Conservation (phyloP, 768 basidiomycete genomes). For the Russula vinacea region DNA sequence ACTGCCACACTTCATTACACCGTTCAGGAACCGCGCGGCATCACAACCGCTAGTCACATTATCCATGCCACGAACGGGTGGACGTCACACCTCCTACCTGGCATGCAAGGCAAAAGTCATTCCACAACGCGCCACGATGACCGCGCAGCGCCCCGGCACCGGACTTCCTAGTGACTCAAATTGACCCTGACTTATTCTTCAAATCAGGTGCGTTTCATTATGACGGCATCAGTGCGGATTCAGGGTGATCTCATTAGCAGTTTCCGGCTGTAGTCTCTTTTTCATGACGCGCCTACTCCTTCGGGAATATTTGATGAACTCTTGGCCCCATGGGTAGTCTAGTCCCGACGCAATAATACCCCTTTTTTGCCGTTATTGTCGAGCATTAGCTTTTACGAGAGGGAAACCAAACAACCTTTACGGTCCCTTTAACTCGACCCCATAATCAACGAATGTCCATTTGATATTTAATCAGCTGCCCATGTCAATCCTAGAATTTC, state of each 20-base stretch:
- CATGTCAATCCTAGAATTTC: too few species aligned
- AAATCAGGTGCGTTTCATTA: not conserved
- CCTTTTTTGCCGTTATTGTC: too few species aligned
- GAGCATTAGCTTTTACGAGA: too few species aligned
- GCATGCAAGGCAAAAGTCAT: conserved; percentile 60
- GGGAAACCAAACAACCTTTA: too few species aligned
- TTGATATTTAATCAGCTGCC: too few species aligned
- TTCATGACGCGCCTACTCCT: conserved; percentile 29
- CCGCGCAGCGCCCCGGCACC: conserved; percentile 56
- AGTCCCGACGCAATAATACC: too few species aligned
- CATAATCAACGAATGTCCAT: too few species aligned
- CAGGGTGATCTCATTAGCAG: not conserved
- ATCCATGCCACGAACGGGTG: conserved; percentile 87
- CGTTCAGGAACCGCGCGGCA: conserved; percentile 60
- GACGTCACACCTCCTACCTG: conserved; percentile 64
- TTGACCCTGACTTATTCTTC: not conserved
- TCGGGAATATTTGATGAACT: conserved; percentile 28
- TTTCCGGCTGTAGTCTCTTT: not conserved
- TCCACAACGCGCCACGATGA: conserved; percentile 59
- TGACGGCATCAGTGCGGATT: not conserved
- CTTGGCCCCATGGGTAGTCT: too few species aligned
- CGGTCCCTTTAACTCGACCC: too few species aligned
- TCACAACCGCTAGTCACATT: conserved; percentile 55
- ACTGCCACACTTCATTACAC: conserved; percentile 42
- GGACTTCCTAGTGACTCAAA: conserved; percentile 31